Evolutionary conservation across 1,139 yeast species (phyloP).

Genomic region (Candida labiduridarum): DNA sequence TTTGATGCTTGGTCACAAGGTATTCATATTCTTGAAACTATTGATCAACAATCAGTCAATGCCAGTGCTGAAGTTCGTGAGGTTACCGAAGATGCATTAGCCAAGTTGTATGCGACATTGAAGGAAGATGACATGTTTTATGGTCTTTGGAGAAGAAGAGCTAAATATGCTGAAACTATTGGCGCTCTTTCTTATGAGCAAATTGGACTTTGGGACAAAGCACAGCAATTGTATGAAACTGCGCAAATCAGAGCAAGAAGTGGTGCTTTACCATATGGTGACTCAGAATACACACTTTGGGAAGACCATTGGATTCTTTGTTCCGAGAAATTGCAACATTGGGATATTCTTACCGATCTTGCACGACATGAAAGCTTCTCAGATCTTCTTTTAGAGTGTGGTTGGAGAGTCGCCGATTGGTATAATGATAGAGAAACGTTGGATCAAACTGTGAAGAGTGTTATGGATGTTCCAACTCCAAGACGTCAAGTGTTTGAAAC

Average conservation of each 20-base stretch:
- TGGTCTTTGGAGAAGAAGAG: constrained; percentile 96
- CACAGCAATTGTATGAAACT: constrained; percentile 91
- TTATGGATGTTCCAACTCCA: constrained; percentile 98
- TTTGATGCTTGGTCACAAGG: constrained; percentile 94
- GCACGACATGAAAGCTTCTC: constrained; percentile 98
- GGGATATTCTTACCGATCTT: constrained; percentile 95
- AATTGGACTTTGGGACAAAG: constrained; percentile 92
- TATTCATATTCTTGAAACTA: constrained; percentile 75
- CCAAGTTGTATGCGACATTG: constrained; percentile 83
- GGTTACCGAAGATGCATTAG: constrained; percentile 85
- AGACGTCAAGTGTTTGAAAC: constrained; percentile 95
- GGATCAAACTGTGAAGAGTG: constrained; percentile 91
- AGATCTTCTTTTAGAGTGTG: constrained; percentile 91
- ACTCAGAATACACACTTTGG: constrained; percentile 95
- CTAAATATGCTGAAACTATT: constrained; percentile 90
- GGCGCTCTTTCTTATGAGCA: constrained; percentile 94
- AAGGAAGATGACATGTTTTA: constrained; percentile 97
- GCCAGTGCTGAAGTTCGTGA: constrained; percentile 80
- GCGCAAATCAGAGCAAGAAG: constrained; percentile 97
- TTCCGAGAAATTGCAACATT: constrained; percentile 95
- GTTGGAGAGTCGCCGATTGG: constrained; percentile 99
- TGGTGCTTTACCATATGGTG: constrained; percentile 94
- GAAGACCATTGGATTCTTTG: constrained; percentile 98
- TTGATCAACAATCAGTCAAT: constrained; percentile 64
- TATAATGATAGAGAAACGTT: constrained; percentile 91